Evolutionary conservation across 805 yeast species (phyloP), one percentile per base, ranked within the genome.

Genomic region (Lipomyces chichibuensis): DNA sequence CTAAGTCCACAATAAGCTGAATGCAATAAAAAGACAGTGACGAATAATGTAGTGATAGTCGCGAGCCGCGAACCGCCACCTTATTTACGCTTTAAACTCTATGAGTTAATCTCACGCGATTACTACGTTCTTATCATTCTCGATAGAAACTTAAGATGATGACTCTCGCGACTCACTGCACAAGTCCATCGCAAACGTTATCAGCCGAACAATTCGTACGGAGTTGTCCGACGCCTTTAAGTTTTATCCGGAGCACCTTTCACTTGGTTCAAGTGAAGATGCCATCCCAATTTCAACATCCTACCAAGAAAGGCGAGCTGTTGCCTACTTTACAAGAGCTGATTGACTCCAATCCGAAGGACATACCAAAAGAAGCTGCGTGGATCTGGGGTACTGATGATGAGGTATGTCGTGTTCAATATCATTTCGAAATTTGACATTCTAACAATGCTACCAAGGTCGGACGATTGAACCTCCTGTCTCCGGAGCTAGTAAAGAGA

Each of bases 311-410:
- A 27, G 68, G 69, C 37, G 64, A 65, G 60, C 53, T 65, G 54
- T 53, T 68, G 51, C 71, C 71, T 8, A 68, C 70, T n/a, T 63
- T 68, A 43, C 59, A 39, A 23, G 71, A 68, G 52, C 53, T 68
- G 7, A 63, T 66, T 46, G 65, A 55, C 23, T 39, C 60, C 25
- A 64, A 67, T 43, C 59, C 69, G 25, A 57, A 46, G 13, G 62
- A 62, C 25, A 66, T 68, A 13, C 74, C 74, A 17, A 60, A 72
- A 17, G 74, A 72, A 65, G 71, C 74, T 5, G 72, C 74, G 5
- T 72, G 75, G 75, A 71, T 72, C 60, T 72, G 74, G 74, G 74
- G 74, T 35, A 43, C 63, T 7, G 74, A 72, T 6, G 74, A 72
- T 53, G 74, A 72, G 61, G 71, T 67, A 55, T 8, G 27, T 29